Percentiles rank a stretch among this genome's conserved stretches.
phyloP scores from a whole-genome alignment of 352 stramenopile species.

The Globisporangium solare region DNA sequence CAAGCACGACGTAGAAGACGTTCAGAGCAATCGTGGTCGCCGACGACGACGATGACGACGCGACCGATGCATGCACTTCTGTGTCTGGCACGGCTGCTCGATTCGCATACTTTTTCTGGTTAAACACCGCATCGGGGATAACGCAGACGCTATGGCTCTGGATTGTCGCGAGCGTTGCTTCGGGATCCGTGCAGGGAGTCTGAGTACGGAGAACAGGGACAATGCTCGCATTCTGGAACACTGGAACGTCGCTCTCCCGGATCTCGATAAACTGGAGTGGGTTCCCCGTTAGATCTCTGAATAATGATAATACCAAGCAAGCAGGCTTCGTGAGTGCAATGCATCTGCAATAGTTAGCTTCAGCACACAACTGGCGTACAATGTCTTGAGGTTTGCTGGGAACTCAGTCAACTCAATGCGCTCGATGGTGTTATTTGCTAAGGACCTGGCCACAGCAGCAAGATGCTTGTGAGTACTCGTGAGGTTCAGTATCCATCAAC shows the following conservation, averaged over 20 bases:
- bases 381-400: background rate
- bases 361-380: conserved; percentile 5
- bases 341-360: background rate
- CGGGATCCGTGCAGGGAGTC: conserved; percentile 1
- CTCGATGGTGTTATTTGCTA: conserved; percentile 11
- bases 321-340: background rate
- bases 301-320: too few species aligned
- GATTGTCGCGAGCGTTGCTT: conserved; percentile 5
- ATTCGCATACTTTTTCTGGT: conserved; percentile 3
- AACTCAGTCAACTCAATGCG: conserved; percentile 9
- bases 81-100: background rate
- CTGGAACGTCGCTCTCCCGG: conserved; percentile 8
- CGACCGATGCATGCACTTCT: background rate
- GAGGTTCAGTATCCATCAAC: background rate
- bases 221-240: background rate
- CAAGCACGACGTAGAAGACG: conserved; percentile 10
- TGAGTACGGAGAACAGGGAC: background rate
- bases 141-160: conserved; percentile 12
- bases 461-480: too few species aligned
- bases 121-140: conserved; percentile 13
- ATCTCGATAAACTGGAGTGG: conserved; percentile 12
- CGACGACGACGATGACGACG: background rate
- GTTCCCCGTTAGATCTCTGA: conserved; percentile 11
- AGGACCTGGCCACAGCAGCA: background rate
- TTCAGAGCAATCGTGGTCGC: conserved; percentile 1